Base-by-base conservation (phyloP, 2,329 filamentous ascomycete species). In the Epichloe elymi region DNA sequence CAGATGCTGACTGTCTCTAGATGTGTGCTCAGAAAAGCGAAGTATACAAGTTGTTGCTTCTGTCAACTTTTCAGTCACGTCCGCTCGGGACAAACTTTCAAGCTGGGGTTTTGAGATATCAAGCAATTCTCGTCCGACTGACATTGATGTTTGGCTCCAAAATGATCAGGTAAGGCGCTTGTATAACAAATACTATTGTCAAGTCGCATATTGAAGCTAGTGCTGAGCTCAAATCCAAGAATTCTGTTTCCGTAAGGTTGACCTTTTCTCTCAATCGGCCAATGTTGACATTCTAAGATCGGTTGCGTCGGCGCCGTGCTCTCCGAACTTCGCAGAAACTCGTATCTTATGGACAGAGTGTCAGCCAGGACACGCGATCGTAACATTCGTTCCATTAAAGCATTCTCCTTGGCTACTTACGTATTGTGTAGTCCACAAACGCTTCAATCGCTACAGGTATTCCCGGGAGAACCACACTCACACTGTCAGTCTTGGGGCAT, bases 281-380 rank as follows among this genome's bases (percentile, higher is more conserved):
- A 45, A 35, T 14, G 37, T 43, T 60, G n/a, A 61, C 36, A 7
- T 23, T 37, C n/a, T 15, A 51, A 82, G 71, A 72, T 95, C 46
- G 86, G 88, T 3, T 97, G 93, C 66, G 86, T 85, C 26, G 88
- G 90, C n/a, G 90, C 90, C 26, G 70, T 97, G 2, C 68, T 97
- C n/a, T 76, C 78, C 5, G 87, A 94, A 56, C 66, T 96, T 23
- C 80, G 88, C 58, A 80, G 87, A 49, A 60, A 62, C 36, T 59
- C 81, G 39, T 74, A 78, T 3, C 75, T 80, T 4, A 5, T 17
- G 12, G 6, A 41, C 23, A 12, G 10, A 12, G 10, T 12, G 23
- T 19, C 23, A 38, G 11, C 15, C n/a, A 23, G 23, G 37, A 4
- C 23, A 20, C 35, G 10, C n/a, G 14, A 26, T 49, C 14, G 23